Conservation (phyloP, 768 basidiomycete genomes). For the Lactarius tabidus region DNA sequence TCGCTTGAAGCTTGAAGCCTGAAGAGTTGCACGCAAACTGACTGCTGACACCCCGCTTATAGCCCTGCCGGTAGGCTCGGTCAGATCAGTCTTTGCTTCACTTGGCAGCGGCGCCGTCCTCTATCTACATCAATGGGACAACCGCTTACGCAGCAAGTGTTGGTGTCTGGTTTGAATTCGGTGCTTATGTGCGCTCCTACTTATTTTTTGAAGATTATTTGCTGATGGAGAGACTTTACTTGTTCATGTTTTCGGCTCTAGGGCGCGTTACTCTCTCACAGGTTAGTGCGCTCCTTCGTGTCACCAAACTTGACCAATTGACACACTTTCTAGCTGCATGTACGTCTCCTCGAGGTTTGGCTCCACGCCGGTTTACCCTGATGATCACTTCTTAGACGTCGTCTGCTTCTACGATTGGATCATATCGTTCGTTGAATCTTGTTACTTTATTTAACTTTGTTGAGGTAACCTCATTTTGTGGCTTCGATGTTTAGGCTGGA, state of each 20-base stretch:
- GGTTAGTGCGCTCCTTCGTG: neutral
- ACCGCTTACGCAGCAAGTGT: too few relatives aligned
- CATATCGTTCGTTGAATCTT: conserved; percentile 19
- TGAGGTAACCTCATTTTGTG: neutral
- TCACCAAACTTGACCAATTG: neutral
- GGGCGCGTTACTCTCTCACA: neutral
- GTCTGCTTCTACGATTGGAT: conserved; percentile 26
- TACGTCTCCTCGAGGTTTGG: neutral
- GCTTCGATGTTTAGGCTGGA: conserved; percentile 11
- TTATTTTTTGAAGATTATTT: too few relatives aligned
- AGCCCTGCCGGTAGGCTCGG: too few relatives aligned
- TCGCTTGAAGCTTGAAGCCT: too few relatives aligned
- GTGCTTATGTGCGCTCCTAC: too few relatives aligned
- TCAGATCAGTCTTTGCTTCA: too few relatives aligned
- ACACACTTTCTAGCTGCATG: neutral
- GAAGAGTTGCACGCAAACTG: too few relatives aligned
- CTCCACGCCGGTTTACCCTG: neutral
- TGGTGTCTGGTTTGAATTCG: too few relatives aligned
- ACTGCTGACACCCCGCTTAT: too few relatives aligned
- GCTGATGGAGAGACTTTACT: neutral
- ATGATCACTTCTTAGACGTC: conserved; percentile 9
- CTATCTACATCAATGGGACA: too few relatives aligned
- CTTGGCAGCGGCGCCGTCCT: too few relatives aligned
- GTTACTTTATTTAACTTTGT: neutral
- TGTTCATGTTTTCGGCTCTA: neutral